Evolutionary conservation across 768 basidiomycete species (phyloP).

Genomic region (Suillus subalutaceus): DNA sequence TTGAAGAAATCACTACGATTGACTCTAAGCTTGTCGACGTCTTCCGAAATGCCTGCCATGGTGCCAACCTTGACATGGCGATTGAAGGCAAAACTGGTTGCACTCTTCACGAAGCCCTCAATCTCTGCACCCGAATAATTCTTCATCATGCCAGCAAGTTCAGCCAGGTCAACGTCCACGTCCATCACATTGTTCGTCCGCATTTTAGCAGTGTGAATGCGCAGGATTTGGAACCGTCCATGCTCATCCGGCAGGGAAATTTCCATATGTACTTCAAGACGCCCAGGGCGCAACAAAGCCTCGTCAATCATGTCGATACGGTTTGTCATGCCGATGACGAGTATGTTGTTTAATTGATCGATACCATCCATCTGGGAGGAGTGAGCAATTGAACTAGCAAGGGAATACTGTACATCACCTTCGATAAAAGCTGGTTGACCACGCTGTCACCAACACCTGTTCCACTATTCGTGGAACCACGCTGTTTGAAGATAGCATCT

Average conservation of each 20-base stretch:
- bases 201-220: constrained; percentile 96
- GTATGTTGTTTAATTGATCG: constrained; percentile 97
- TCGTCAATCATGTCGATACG: constrained; percentile 99
- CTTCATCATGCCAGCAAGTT: constrained; percentile 86
- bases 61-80: constrained; percentile 98
- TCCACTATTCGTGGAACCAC: constrained; percentile 87
- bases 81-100: constrained; percentile 97
- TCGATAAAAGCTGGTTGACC: constrained; percentile 97
- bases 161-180: constrained; percentile 74
- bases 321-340: constrained; percentile 99
- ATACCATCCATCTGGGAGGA: constrained; percentile 92
- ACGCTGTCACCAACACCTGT: constrained; percentile 99
- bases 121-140: constrained; percentile 99
- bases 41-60: constrained; percentile 94
- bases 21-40: constrained; percentile 91
- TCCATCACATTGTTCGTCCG: constrained; percentile 90
- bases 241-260: constrained; percentile 95
- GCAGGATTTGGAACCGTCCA: constrained; percentile 91
- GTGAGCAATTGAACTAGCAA: constrained; percentile 15
- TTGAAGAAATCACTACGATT: constrained; percentile 84
- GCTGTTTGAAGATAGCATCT: constrained; percentile 98
- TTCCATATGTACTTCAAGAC: constrained; percentile 99
- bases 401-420: constrained; percentile 52
- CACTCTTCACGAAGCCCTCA: constrained; percentile 94
- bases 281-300: constrained; percentile 93